phyloP scores from a whole-genome alignment of 2,329 filamentous ascomycete species.

The Periglandula ipomoeae region DNA sequence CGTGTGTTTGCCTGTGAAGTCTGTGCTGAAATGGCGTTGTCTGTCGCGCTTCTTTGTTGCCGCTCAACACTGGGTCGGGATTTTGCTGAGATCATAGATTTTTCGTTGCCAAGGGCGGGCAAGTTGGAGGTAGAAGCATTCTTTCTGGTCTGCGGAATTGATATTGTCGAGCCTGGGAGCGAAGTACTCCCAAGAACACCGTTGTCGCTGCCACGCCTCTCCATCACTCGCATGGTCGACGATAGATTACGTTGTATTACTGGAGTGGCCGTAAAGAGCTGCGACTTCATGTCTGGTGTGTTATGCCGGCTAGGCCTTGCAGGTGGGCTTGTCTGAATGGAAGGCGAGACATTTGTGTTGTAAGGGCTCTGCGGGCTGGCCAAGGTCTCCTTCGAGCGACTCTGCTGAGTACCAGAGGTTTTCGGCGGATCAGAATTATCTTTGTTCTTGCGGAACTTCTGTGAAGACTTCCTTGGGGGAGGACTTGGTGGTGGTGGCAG shows the following conservation, averaged over 20 bases:
- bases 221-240: slow-evolving; percentile 23
- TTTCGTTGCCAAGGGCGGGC: slow-evolving; percentile 13
- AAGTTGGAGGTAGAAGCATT: slow-evolving; percentile 24
- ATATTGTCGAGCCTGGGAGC: slow-evolving; percentile 24
- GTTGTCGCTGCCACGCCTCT: slow-evolving; percentile 38
- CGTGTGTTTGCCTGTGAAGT: slow-evolving; percentile 45
- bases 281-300: slow-evolving; percentile 51
- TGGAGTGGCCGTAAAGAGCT: slow-evolving; percentile 40
- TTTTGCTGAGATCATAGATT: slow-evolving; percentile 4
- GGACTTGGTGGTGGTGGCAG: slow-evolving; percentile 49
- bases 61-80: slow-evolving; percentile 10
- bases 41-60: slow-evolving; percentile 14
- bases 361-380: slow-evolving; percentile 29
- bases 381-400: slow-evolving; percentile 3
- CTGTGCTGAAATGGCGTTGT: slow-evolving; percentile 22
- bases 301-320: slow-evolving; percentile 60
- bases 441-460: slow-evolving; percentile 35
- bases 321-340: slow-evolving; percentile 35
- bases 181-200: slow-evolving; percentile 25
- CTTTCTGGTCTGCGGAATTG: slow-evolving; percentile 19
- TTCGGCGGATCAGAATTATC: neutral
- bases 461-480: slow-evolving; percentile 52
- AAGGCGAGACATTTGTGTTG: slow-evolving; percentile 15
- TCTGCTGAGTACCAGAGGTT: neutral
- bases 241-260: slow-evolving; percentile 52